Evolutionary conservation across 768 basidiomycete genomes (phyloP).

Genomic region (Leccinum truebloodii): DNA sequence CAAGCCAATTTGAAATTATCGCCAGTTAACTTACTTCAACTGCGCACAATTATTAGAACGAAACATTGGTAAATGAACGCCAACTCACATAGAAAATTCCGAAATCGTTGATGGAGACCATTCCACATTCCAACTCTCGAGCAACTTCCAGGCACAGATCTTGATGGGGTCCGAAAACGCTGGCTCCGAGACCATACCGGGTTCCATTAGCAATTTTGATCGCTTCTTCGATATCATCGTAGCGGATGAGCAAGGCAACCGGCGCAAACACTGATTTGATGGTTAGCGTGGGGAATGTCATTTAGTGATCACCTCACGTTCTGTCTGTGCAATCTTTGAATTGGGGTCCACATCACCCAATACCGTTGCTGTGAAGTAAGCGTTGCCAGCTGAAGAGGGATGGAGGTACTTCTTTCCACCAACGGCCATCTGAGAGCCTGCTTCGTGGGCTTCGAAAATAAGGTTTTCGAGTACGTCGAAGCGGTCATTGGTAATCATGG

Average conservation of each 20-base stretch:
- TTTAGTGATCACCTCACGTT: constrained; percentile 48
- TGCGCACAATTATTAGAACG: constrained; percentile 31
- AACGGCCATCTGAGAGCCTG: constrained; percentile 60
- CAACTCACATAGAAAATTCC: constrained; percentile 78
- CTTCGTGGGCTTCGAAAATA: constrained; percentile 65
- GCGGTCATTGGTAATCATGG: constrained; percentile 78
- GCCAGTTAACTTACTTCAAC: constrained; percentile 58
- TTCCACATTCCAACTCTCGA: constrained; percentile 83
- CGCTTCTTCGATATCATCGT: constrained; percentile 82
- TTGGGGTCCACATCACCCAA: constrained; percentile 71
- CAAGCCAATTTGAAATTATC: constrained; percentile 8
- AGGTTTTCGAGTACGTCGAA: constrained; percentile 69
- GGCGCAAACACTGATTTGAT: constrained; percentile 83
- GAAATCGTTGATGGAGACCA: constrained; percentile 98
- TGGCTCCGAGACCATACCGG: constrained; percentile 87
- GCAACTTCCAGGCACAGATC: constrained; percentile 79
- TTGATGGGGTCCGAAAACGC: constrained; percentile 89
- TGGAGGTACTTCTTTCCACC: constrained; percentile 72
- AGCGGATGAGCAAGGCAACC: constrained; percentile 82
- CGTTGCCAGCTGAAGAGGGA: constrained; percentile 65
- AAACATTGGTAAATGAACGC: constrained; percentile 1
- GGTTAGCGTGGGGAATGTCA: constrained; percentile 13
- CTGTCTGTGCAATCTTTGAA: constrained; percentile 78
- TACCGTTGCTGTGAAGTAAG: constrained; percentile 87
- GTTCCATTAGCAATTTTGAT: constrained; percentile 88